A percentile compares a stretch with the other conserved stretches of the same genome.
These are phyloP conservation scores for Suillus placidus DNA, from an alignment of 768 basidiomycete species.

Conservation along the genomic window DNA sequence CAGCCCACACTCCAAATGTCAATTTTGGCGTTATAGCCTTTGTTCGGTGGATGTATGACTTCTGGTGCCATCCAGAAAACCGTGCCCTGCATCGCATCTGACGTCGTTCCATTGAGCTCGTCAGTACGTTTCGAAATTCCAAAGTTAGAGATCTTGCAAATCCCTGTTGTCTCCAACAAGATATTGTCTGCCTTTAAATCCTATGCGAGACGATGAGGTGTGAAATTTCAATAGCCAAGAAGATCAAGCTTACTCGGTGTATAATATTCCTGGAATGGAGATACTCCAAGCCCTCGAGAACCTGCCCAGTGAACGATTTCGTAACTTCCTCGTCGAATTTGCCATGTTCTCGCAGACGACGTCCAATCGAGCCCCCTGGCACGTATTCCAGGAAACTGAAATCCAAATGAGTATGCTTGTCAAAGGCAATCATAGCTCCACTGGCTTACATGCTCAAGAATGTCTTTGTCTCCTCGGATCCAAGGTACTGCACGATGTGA, in stretches of 20 bases:
- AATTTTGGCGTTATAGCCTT: slow-evolving; percentile 94
- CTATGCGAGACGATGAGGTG: slow-evolving; percentile 39
- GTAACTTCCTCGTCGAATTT: slow-evolving; percentile 92
- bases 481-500: slow-evolving; percentile 96
- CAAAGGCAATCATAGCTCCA: background rate
- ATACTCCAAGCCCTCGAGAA: slow-evolving; percentile 89
- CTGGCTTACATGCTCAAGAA: slow-evolving; percentile 86
- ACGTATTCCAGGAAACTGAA: slow-evolving; percentile 97
- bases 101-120: slow-evolving; percentile 77
- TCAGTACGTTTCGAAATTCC: slow-evolving; percentile 95
- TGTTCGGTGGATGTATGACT: slow-evolving; percentile 83
- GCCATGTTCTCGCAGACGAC: slow-evolving; percentile 87
- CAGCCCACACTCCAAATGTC: slow-evolving; percentile 99
- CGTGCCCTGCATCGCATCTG: slow-evolving; percentile 94
- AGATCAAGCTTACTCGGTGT: slow-evolving; percentile 65
- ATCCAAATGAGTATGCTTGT: slow-evolving; percentile 10
- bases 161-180: slow-evolving; percentile 86
- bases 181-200: slow-evolving; percentile 99
- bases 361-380: slow-evolving; percentile 93
- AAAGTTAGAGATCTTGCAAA: slow-evolving; percentile 98
- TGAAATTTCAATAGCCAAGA: background rate
- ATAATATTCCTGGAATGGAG: slow-evolving; percentile 90
- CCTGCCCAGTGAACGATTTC: slow-evolving; percentile 90
- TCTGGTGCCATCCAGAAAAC: slow-evolving; percentile 99
- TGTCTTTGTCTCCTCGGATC: slow-evolving; percentile 85